Evolutionary conservation across 805 yeast genomes (phyloP), one percentile per base, ranked within the genome.

Genomic region (Cyberlindnera lachancei): DNA sequence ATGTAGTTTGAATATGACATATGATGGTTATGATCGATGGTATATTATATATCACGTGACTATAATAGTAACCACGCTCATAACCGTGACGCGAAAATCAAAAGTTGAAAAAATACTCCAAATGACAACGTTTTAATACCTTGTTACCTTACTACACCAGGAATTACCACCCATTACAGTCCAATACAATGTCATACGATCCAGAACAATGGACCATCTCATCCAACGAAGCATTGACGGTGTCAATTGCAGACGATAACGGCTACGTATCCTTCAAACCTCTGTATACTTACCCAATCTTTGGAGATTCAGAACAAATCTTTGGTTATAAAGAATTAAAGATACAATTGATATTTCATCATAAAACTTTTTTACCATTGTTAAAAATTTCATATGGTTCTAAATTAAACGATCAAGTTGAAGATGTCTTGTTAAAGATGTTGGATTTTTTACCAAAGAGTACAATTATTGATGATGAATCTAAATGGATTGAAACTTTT

Each of bases 251-350:
- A 5, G 78, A 73, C 37, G 65, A 70, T 3, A 58, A 66, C 3
- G 77, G 77, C 0, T 70, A 77, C 3, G 72, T 79, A 15, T 62
- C 73, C 4, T 87, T 88, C 61, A 59, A 68, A 23, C 96, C 97
- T 0, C 50, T 61, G 11, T 87, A 85, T 59, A 90, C 97, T 2
- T 92, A 92, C 55, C 95, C 96, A 3, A 80, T 92, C 9, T 92
- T 75, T 64, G 97, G 97, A 6, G 95, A 87, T 29, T 70, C 86
- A 2, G 98, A 92, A 52, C 78, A 78, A 33, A 77, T 92, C 2
- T 85, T 78, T 50, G 98, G 98, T 3, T 92, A 74, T 53, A 69
- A 78, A 42, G 80, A 74, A 44, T 62, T 88, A 23, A 64, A 64
- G 20, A 74, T 92, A 22, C 70, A 73, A 43, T 53, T 80, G 23